Percentiles rank a stretch among this genome's conserved stretches.
These are phyloP conservation scores for Eudorina sp. DNA, from an alignment of 139 green algal species.

Conservation along the genomic window DNA sequence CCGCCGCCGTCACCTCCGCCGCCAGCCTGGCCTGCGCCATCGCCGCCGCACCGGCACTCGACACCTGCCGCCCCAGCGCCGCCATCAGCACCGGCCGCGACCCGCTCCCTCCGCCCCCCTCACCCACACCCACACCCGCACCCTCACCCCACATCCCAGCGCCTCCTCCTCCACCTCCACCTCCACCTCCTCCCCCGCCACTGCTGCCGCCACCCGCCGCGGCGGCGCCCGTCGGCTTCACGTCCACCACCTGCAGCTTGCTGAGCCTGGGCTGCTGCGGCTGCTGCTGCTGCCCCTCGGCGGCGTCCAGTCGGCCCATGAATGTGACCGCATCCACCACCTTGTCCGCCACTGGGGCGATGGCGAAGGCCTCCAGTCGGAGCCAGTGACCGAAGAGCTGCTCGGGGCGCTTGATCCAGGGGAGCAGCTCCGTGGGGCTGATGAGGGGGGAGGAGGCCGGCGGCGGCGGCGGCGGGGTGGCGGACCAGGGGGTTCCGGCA, in stretches of 20 bases:
- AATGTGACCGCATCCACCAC: constrained; percentile 17
- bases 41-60: neutral
- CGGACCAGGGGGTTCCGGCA: neutral
- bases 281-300: neutral
- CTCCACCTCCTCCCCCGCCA: neutral
- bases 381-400: constrained; percentile 50
- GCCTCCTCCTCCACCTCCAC: neutral
- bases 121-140: neutral
- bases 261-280: neutral
- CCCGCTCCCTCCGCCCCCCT: neutral
- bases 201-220: neutral
- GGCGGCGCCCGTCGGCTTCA: neutral
- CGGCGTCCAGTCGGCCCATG: constrained; percentile 1
- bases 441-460: neutral
- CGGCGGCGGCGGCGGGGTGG: neutral
- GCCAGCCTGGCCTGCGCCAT: constrained; percentile 5
- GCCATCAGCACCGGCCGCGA: neutral
- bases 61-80: neutral
- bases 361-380: constrained; percentile 49
- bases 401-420: constrained; percentile 32
- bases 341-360: constrained; percentile 42
- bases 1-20: neutral
- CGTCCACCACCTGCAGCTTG: constrained; percentile 6
- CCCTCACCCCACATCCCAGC: neutral
- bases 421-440: constrained; percentile 37